Evolutionary conservation across 345 rosid genomes (phyloP).

Genomic region (Draba incana): DNA sequence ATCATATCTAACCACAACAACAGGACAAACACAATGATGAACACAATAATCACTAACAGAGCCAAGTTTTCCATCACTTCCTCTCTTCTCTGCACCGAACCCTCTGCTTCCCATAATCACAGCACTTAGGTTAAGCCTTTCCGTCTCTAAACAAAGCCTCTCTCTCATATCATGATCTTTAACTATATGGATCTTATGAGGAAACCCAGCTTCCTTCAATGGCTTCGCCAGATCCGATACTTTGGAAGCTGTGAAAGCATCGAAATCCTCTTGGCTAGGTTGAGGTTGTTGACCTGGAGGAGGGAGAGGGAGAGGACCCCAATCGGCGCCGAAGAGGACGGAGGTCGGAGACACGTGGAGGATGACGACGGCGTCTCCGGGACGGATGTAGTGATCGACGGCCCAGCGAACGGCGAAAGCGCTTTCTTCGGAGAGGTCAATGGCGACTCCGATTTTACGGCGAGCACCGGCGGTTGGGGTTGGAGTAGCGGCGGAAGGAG

Average conservation of each 20-base stretch:
- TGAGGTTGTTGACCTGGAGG: conserved; percentile 33
- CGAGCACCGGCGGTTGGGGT: conserved; percentile 89
- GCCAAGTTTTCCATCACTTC: conserved; percentile 80
- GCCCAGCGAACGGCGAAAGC: conserved; percentile 93
- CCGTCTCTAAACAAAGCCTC: conserved; percentile 88
- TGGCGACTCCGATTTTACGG: conserved; percentile 90
- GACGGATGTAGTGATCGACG: conserved; percentile 81
- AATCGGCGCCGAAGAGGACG: conserved; percentile 95
- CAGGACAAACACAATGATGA: conserved; percentile 88
- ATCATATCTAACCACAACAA: conserved; percentile 78
- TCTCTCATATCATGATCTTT: conserved; percentile 98
- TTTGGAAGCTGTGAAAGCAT: conserved; percentile 68
- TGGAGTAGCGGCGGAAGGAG: conserved; percentile 49
- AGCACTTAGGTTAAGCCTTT: conserved; percentile 72
- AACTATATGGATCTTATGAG: conserved; percentile 84
- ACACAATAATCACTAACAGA: conserved; percentile 96
- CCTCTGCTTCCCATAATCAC: conserved; percentile 94
- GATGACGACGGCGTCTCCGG: conserved; percentile 89
- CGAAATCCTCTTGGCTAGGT: conserved; percentile 72
- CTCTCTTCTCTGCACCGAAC: conserved; percentile 77
- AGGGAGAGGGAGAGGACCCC: conserved; percentile 86
- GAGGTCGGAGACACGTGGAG: conserved; percentile 98
- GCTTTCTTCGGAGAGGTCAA: conserved; percentile 86
- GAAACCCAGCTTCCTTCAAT: conserved; percentile 79
- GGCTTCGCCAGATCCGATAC: conserved; percentile 80